Evolutionary conservation across 2,329 filamentous ascomycete genomes (phyloP).

Genomic region (Trichoderma aggressivum): DNA sequence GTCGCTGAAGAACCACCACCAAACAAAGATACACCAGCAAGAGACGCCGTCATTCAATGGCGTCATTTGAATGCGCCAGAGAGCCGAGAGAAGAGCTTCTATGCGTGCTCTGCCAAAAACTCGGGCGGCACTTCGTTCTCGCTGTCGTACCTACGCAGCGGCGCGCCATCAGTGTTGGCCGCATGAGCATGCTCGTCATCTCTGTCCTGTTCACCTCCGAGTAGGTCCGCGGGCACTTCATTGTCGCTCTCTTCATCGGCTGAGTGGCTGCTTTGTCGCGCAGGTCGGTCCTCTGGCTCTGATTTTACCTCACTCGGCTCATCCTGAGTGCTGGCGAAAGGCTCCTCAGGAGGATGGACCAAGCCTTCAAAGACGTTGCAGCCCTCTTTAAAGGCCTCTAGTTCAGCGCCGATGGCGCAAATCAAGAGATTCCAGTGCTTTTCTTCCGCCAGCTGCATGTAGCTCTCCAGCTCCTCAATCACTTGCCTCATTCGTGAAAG

Average conservation of each 20-base stretch:
- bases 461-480: conserved; percentile 52
- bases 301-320: background rate
- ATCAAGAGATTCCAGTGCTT: conserved; percentile 72
- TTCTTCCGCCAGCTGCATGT: conserved; percentile 53
- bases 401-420: conserved; percentile 70
- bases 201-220: conserved; percentile 34
- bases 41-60: background rate
- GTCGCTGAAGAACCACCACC: background rate
- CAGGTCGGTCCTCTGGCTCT: background rate
- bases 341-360: conserved; percentile 1
- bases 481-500: conserved; percentile 56
- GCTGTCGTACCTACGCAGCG: conserved; percentile 32
- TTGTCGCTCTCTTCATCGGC: conserved; percentile 24
- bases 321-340: background rate
- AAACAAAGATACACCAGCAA: background rate
- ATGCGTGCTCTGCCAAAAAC: conserved; percentile 47
- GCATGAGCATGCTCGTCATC: conserved; percentile 20
- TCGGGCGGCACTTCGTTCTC: conserved; percentile 52
- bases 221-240: conserved; percentile 23
- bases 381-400: conserved; percentile 63
- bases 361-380: conserved; percentile 49
- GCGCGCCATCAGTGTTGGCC: conserved; percentile 19
- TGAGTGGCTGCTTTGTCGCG: background rate
- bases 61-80: background rate
- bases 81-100: background rate